Evolutionary conservation across 306 rosid genomes (phyloP).

Genomic region (Abrus pulchellus): DNA sequence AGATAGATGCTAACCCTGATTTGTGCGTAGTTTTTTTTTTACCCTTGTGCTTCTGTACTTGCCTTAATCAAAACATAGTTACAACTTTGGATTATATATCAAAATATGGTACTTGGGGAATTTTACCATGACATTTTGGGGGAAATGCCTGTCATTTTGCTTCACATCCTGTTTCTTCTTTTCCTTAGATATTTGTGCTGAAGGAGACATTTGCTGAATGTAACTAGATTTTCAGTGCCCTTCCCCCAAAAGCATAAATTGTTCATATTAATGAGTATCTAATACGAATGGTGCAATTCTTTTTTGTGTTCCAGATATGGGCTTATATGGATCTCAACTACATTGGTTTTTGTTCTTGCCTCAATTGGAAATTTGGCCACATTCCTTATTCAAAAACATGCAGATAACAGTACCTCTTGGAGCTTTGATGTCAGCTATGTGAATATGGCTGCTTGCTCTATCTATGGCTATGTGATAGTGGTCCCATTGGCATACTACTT

Average conservation of each 20-base stretch:
- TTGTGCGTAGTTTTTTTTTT: conserved; percentile 66
- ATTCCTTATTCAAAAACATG: conserved; percentile 77
- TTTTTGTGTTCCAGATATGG: conserved; percentile 71
- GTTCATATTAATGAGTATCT: conserved; percentile 39
- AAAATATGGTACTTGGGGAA: neutral
- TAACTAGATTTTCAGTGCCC: conserved; percentile 19
- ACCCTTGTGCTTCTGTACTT: conserved; percentile 32
- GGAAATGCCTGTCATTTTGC: conserved; percentile 3
- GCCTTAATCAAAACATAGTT: conserved; percentile 10
- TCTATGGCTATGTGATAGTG: conserved; percentile 84
- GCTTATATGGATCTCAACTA: conserved; percentile 92
- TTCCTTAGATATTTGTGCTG: conserved; percentile 4
- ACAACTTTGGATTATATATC: conserved; percentile 21
- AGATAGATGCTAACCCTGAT: conserved; percentile 97
- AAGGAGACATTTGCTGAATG: conserved; percentile 36
- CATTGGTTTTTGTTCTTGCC: conserved; percentile 88
- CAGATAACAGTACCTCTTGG: conserved; percentile 68
- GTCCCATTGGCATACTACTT: conserved; percentile 92
- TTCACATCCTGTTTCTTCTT: neutral
- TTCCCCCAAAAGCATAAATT: conserved; percentile 33
- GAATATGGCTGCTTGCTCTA: conserved; percentile 78
- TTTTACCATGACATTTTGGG: conserved; percentile 25
- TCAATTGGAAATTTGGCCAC: conserved; percentile 95
- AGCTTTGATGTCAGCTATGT: conserved; percentile 85
- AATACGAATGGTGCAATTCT: conserved; percentile 39